Base-by-base conservation (phyloP, 192 early-diverging fungal species). In the Backusella westeae region DNA sequence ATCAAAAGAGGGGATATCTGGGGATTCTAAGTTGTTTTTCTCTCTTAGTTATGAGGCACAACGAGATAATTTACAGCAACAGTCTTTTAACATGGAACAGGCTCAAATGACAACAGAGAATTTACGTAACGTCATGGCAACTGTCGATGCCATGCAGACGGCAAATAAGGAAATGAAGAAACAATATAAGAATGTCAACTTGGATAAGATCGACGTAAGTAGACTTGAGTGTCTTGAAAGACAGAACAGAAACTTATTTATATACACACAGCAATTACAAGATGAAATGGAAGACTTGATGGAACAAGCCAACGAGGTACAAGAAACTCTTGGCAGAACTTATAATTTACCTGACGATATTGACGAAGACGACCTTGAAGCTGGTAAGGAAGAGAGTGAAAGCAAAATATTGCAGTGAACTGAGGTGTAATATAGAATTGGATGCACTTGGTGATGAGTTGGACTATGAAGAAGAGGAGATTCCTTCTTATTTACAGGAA, bases 51-150 rank as follows among this genome's bases (percentile, higher is more conserved):
- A 97, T 81, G 98, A 99, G 82, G 87, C 85, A 34, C 97, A 99
- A 83, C 88, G 95, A 44, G 96, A 99, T 75, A 93, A 97, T 78
- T 88, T 99, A 59, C 92, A 92, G 84, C 96, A 97, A 82, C 96
- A 98, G 83, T 92, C 97, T 36, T 99, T 97, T 80, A 99, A 98
- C 86, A 99, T 99, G 98, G 98, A 99, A 83, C 96, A 97, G 86
- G 94, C 95, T 53, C 82, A 85, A 65, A 89, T 94, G 75, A 94
- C 96, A 9, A 97, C 94, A 6, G 98, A 99, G 46, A 99, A 99
- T 82, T 81, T 99, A 65, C 95, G 94, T 75, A 98, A 97, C 83
- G 98, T 98, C n/a, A 87, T 96, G 89, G 89, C 93, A 8, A 98
- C 97, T 7, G 89, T 98, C 35, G 95, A 98, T 84, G 98, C 97